Base-by-base conservation (phyloP, 345 rosid genomes). In the Eucalyptus fibrosa region DNA sequence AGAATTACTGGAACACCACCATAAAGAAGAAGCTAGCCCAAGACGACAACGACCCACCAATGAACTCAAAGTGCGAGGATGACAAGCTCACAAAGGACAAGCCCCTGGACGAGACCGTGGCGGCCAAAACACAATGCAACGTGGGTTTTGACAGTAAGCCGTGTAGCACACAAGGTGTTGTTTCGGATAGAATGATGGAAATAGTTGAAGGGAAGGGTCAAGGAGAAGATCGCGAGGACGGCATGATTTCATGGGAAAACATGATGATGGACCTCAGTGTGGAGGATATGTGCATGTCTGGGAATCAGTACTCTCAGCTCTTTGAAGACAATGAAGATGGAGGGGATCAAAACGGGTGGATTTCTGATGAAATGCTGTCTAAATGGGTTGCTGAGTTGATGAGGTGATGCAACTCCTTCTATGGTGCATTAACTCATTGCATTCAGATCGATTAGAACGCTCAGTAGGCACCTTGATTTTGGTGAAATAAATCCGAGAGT, bases 1-100 rank as follows among this genome's bases (percentile, higher is more conserved):
- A 90, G 89, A 88, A 90, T 53, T 87, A 90, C 55, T 90, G 90
- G 91, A 86, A 86, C 34, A 18, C 87, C 7, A 59, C 45, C 87
- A 49, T 89, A 21, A 50, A 59, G 28, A 89, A 89, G 89, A 89
- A 87, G 88, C 11, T 86, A 24, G 16, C 42, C 15, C 30, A 42
- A 21, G 83, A 40, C 30, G 2, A 77, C 28, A 26, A 77, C 16
- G 16, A 77, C 83, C 28, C 83, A 23, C 45, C 83, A 77, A 11
- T 12, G 45, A 37, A 77, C 83, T 77, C 83, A 2, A 77, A 77
- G 47, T 77, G 47, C 47, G 28, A 77, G 83, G 47, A 77, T 77
- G 42, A 37, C 42, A 77, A 77, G 47, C 83, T 77, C 83, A 77
- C 55, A 28, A 47, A 55, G 16, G 87, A 69, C 82, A 18, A 77